These are phyloP conservation scores for Teratosphaeria gauchensis DNA, from an alignment of 2,329 filamentous ascomycete species.

Conservation along the genomic window DNA sequence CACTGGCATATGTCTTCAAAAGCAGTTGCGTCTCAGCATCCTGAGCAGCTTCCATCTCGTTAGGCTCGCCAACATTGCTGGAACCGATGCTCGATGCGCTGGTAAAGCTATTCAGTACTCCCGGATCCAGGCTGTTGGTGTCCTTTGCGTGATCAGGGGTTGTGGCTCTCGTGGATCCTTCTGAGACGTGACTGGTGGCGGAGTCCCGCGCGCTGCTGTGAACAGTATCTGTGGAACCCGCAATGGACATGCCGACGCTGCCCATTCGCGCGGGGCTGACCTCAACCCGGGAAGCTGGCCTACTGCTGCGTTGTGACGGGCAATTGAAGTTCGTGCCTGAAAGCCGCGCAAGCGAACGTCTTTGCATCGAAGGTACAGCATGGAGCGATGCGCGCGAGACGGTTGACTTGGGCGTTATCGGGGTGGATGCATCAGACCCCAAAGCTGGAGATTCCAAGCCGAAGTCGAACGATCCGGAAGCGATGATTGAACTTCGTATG, in stretches of 20 bases:
- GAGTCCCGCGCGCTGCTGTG: constrained; percentile 65
- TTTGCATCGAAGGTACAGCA: not conserved
- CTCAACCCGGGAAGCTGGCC: constrained; percentile 6
- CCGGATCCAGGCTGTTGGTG: constrained; percentile 38
- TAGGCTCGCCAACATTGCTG: constrained; percentile 30
- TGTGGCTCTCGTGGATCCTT: constrained; percentile 76
- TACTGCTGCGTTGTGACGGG: constrained; percentile 6
- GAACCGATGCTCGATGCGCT: constrained; percentile 56
- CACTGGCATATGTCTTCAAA: constrained; percentile 85
- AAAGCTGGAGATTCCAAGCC: constrained; percentile 1
- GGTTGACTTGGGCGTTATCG: not conserved
- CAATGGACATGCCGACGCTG: constrained; percentile 64
- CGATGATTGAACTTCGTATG: not conserved
- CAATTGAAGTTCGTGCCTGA: constrained; percentile 9
- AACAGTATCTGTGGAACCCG: constrained; percentile 69
- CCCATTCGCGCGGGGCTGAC: constrained; percentile 41
- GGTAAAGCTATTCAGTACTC: constrained; percentile 49
- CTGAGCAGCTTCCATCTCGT: constrained; percentile 57
- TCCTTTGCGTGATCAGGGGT: constrained; percentile 62
- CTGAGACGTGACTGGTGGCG: constrained; percentile 68
- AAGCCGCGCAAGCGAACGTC: constrained; percentile 3
- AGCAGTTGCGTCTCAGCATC: constrained; percentile 76
- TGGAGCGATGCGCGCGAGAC: not conserved
- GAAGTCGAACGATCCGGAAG: not conserved
- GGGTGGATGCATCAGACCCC: not conserved